Conservation (phyloP, 2,329 filamentous ascomycete species). For the Dendryphion nanum region DNA sequence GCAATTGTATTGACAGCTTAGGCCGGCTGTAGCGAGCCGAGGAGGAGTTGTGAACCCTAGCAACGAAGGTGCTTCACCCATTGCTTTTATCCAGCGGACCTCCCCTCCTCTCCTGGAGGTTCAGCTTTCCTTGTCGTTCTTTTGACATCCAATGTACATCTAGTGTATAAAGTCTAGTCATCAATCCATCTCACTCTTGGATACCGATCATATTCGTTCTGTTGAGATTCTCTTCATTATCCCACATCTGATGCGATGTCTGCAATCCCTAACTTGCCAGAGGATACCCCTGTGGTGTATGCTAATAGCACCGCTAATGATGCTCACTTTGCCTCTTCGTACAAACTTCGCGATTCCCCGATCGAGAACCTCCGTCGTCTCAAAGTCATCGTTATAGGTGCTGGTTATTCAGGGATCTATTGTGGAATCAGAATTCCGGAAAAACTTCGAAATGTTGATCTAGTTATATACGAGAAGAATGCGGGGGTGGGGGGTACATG, state of each 20-base stretch:
- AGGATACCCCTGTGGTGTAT: slow-evolving; percentile 13
- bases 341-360: slow-evolving; percentile 36
- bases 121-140: not conserved
- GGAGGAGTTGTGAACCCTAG: too few relatives aligned
- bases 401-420: slow-evolving; percentile 46
- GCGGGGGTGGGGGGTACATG: slow-evolving; percentile 40
- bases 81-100: too few relatives aligned
- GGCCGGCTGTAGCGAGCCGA: not conserved
- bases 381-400: slow-evolving; percentile 46
- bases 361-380: slow-evolving; percentile 45
- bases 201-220: too few relatives aligned
- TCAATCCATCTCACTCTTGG: not conserved
- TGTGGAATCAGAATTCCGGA: slow-evolving; percentile 46
- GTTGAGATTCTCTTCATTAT: not conserved
- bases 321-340: slow-evolving; percentile 11
- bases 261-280: slow-evolving; percentile 27
- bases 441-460: slow-evolving; percentile 37
- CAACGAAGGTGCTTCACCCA: too few relatives aligned
- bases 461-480: slow-evolving; percentile 47
- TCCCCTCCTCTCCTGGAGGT: not conserved
- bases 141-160: slow-evolving; percentile 10
- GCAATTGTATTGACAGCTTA: slow-evolving; percentile 4
- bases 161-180: slow-evolving; percentile 11
- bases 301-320: slow-evolving; percentile 12
- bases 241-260: slow-evolving; percentile 21